Percentiles rank a stretch among this genome's conserved stretches.
Evolutionary conservation across 73 alveolate genomes (phyloP).

Genomic region (Paramecium octaurelia): DNA sequence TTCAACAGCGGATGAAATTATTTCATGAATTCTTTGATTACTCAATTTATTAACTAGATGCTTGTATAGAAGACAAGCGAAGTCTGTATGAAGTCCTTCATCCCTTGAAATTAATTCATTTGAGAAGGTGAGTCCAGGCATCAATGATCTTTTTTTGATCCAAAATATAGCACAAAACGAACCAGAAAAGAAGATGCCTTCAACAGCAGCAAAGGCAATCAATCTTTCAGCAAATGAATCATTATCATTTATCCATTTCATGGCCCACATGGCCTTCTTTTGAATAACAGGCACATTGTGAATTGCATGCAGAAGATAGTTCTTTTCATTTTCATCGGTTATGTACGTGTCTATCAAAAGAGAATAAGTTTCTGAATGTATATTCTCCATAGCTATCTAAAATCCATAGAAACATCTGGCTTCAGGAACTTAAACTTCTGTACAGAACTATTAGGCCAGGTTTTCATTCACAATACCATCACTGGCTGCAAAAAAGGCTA

Average conservation of each 20-base stretch:
- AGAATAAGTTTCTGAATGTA: slow-evolving; percentile 94
- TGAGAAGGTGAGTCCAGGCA: slow-evolving; percentile 98
- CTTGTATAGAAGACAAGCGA: slow-evolving; percentile 92
- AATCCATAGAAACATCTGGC: slow-evolving; percentile 97
- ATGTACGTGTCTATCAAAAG: slow-evolving; percentile 88
- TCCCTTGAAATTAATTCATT: slow-evolving; percentile 89
- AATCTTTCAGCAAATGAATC: slow-evolving; percentile 89
- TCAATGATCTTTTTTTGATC: slow-evolving; percentile 93
- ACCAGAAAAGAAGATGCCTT: slow-evolving; percentile 94
- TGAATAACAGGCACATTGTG: slow-evolving; percentile 80
- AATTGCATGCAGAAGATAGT: slow-evolving; percentile 84
- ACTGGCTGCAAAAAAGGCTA: slow-evolving; percentile 97
- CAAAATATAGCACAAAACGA: slow-evolving; percentile 92
- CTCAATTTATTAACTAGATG: slow-evolving; percentile 80
- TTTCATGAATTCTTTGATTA: slow-evolving; percentile 77
- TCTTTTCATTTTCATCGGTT: slow-evolving; percentile 78
- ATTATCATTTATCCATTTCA: slow-evolving; percentile 84
- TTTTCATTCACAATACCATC: slow-evolving; percentile 97
- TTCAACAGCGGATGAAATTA: slow-evolving; percentile 87
- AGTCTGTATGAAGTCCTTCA: slow-evolving; percentile 97
- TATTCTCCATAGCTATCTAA: slow-evolving; percentile 97
- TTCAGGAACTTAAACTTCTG: slow-evolving; percentile 92
- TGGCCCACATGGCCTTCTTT: slow-evolving; percentile 97
- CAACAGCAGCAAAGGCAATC: slow-evolving; percentile 96
- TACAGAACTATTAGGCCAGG: slow-evolving; percentile 81